These are phyloP conservation scores for Hyaloscypha hepaticicola DNA, from an alignment of 495 filamentous ascomycete genomes.

Conservation along the genomic window DNA sequence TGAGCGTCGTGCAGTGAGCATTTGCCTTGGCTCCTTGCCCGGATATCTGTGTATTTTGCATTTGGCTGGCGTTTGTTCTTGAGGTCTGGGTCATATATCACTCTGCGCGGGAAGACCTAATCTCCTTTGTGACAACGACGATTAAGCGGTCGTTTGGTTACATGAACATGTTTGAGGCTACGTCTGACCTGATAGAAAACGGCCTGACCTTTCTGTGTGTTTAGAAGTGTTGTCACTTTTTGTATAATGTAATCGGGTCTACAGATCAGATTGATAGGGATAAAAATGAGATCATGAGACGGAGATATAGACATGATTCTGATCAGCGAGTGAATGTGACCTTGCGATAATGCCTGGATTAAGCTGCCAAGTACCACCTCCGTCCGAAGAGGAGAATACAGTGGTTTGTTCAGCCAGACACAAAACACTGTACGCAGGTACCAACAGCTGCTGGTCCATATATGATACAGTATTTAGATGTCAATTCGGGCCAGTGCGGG, in stretches of 20 bases:
- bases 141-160: constrained; percentile 6
- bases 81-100: constrained; percentile 18
- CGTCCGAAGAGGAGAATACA: constrained; percentile 10
- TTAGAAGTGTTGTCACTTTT: constrained; percentile 12
- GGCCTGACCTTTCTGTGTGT: neutral
- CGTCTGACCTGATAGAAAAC: constrained; percentile 13
- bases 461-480: constrained; percentile 11
- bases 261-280: constrained; percentile 17
- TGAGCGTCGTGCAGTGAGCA: constrained; percentile 9
- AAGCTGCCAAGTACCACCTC: neutral
- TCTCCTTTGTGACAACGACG: constrained; percentile 17
- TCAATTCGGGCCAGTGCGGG: constrained; percentile 17
- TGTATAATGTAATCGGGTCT: neutral
- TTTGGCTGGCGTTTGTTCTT: constrained; percentile 29
- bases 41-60: constrained; percentile 27
- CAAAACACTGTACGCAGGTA: constrained; percentile 9
- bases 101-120: constrained; percentile 9
- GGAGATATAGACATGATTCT: neutral
- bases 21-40: constrained; percentile 15
- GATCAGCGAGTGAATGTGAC: constrained; percentile 1
- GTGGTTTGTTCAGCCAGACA: neutral
- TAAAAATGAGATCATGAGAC: constrained; percentile 8
- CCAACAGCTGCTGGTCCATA: neutral
- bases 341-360: constrained; percentile 6
- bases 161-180: constrained; percentile 6